phyloP scores from a whole-genome alignment of 352 stramenopile species.

The Thraustochytrium striatum region DNA sequence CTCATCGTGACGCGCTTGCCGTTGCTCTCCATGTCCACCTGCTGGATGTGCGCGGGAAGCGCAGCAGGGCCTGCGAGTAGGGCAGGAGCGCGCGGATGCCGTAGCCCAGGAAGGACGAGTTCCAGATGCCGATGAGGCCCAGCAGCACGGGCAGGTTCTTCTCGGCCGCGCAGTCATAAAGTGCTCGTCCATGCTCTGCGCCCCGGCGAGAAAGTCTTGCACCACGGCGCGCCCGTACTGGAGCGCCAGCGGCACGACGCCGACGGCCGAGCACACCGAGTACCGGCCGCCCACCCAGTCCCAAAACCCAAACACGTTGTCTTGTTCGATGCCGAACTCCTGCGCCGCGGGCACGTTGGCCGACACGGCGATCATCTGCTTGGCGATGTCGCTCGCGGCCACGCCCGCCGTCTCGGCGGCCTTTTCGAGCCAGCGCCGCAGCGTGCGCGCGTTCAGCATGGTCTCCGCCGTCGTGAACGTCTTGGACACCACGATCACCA shows the following conservation, averaged over 20 bases:
- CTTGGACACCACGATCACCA: conserved; percentile 96
- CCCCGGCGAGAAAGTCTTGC: conserved; percentile 85
- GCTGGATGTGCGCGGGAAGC: conserved; percentile 96
- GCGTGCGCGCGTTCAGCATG: conserved; percentile 94
- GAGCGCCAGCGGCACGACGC: conserved; percentile 89
- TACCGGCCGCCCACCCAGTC: conserved; percentile 97
- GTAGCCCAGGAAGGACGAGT: conserved; percentile 94
- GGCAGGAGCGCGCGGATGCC: conserved; percentile 62
- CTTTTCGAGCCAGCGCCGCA: conserved; percentile 90
- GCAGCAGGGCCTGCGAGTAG: conserved; percentile 85
- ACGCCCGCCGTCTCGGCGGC: conserved; percentile 50
- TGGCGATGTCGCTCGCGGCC: conserved; percentile 57
- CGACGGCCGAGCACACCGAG: conserved; percentile 92
- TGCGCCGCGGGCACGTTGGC: conserved; percentile 64
- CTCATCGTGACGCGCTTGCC: conserved; percentile 93
- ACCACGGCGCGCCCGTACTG: conserved; percentile 90
- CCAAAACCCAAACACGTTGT: conserved; percentile 97
- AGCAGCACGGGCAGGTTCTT: conserved; percentile 94
- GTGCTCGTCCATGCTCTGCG: conserved; percentile 95
- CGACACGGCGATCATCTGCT: conserved; percentile 65
- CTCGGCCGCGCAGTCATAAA: conserved; percentile 75
- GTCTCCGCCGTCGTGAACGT: conserved; percentile 98
- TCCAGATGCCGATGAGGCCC: conserved; percentile 94
- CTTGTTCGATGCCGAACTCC: conserved; percentile 85
- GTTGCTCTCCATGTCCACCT: conserved; percentile 99